Base-by-base conservation (phyloP, 2,329 filamentous ascomycete species). In the Whalleya microplaca region DNA sequence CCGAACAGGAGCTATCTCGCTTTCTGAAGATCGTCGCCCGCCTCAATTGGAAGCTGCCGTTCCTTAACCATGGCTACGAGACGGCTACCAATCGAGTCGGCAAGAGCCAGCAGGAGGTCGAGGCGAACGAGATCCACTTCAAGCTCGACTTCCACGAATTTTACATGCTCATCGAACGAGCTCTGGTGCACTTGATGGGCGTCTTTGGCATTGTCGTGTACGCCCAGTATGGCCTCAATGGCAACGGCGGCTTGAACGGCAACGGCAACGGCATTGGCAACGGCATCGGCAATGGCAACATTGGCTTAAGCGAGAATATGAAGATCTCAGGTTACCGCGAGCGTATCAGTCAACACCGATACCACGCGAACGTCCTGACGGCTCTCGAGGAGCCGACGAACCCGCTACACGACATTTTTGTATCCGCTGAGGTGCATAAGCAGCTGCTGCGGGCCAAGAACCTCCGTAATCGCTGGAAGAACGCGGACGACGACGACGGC, bases 71-170 rank as follows among this genome's bases (percentile, higher is more conserved):
- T 49, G 84, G 79, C 1, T 88, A 87, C 66, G 71, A 70, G n/a
- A 74, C 77, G 1, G 84, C 85, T 0, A 74, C 75, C 21, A 69
- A 73, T 37, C 75, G 75, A 5, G 70, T 64, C 32, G 72, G 68
- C 41, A 75, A 78, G 44, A 64, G 72, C 0, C 65, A 68, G 19
- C 69, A 71, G 21, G 66, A 70, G 10, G 53, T 65, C n/a, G 64
- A 68, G 7, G 62, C 55, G 2, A 56, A 60, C 21, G 84, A 88
- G 70, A 79, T 84, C 16, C 90, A 90, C 79, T 91, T 91, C 76
- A 91, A 91, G 70, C 80, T 91, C 7, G 89, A 91, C 67, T 92
- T 91, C 61, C 86, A 89, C 72, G 89, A 92, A 67, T 91, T 88
- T 71, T 91, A 91, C 74, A 84, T 85, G 49, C 80, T 90, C 37